Percentiles rank a stretch among this genome's conserved stretches.
phyloP scores from a whole-genome alignment of 202 grass and related monocot species.

The Dendrocalamus latiflorus region DNA sequence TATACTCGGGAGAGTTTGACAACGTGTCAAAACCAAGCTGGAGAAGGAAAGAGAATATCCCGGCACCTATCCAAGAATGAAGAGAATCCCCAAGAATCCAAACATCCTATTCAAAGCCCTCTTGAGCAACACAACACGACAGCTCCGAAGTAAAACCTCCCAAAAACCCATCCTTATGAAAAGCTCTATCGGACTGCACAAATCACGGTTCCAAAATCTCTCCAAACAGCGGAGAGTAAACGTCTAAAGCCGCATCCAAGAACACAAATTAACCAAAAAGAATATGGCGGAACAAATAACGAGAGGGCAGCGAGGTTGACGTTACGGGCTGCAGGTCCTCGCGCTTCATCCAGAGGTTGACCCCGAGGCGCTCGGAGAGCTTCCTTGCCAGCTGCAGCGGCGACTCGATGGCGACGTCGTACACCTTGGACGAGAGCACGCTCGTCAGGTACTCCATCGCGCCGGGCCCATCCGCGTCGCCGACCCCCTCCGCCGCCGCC shows the following conservation, averaged over 20 bases:
- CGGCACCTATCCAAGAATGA: too few species aligned
- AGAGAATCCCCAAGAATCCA: too few species aligned
- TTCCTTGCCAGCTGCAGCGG: constrained; percentile 65
- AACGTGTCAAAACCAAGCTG: too few species aligned
- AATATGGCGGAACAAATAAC: not conserved
- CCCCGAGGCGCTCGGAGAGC: constrained; percentile 71
- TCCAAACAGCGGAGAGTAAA: not conserved
- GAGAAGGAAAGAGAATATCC: too few species aligned
- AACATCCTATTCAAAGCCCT: too few species aligned
- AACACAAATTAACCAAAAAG: not conserved
- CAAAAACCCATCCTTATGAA: not conserved
- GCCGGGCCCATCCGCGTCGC: constrained; percentile 32
- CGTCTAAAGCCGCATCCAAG: not conserved
- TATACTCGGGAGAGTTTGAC: too few species aligned
- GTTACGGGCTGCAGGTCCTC: constrained; percentile 89
- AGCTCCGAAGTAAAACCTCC: not conserved
- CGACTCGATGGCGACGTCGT: constrained; percentile 80
- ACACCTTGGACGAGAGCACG: constrained; percentile 81
- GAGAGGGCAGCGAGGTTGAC: not conserved
- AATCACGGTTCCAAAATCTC: not conserved
- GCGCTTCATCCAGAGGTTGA: constrained; percentile 74
- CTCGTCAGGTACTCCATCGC: constrained; percentile 86
- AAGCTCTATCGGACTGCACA: not conserved
- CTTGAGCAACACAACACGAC: too few species aligned
- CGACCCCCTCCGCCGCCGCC: constrained; percentile 3